Conservation (phyloP, 768 basidiomycete genomes). For the Amanita inopinata region DNA sequence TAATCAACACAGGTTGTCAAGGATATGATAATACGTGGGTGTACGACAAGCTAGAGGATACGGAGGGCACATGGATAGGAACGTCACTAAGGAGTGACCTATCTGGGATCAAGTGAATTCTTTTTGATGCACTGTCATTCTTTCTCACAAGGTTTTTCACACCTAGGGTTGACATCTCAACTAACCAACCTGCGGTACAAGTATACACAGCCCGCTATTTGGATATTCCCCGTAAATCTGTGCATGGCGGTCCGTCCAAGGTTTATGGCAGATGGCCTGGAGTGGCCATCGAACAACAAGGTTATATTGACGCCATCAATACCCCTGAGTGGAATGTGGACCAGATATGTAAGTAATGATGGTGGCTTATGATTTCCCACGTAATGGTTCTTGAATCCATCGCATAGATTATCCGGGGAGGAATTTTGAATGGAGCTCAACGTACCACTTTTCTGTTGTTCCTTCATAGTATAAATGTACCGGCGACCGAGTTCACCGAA, state of each 20-base stretch:
- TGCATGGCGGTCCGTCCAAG: conserved; percentile 36
- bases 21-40: conserved; percentile 45
- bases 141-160: not conserved
- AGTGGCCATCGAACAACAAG: conserved; percentile 44
- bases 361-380: not conserved
- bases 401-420: conserved; percentile 29
- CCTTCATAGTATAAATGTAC: not conserved
- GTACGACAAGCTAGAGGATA: conserved; percentile 28
- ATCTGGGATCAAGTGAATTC: conserved; percentile 37
- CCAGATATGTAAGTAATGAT: conserved; percentile 37
- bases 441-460: conserved; percentile 36
- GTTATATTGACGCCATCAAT: conserved; percentile 46
- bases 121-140: not conserved
- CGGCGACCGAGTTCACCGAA: not conserved
- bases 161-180: conserved; percentile 35
- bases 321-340: conserved; percentile 44
- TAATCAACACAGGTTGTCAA: conserved; percentile 24
- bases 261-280: conserved; percentile 33
- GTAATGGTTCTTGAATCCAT: not conserved
- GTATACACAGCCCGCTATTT: conserved; percentile 39
- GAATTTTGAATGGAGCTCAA: conserved; percentile 36
- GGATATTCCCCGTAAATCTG: conserved; percentile 34
- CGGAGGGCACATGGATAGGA: conserved; percentile 17
- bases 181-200: conserved; percentile 42
- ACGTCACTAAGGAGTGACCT: conserved; percentile 36